Conservation (phyloP, 2,329 filamentous ascomycete species). For the Epichloe hybrida region DNA sequence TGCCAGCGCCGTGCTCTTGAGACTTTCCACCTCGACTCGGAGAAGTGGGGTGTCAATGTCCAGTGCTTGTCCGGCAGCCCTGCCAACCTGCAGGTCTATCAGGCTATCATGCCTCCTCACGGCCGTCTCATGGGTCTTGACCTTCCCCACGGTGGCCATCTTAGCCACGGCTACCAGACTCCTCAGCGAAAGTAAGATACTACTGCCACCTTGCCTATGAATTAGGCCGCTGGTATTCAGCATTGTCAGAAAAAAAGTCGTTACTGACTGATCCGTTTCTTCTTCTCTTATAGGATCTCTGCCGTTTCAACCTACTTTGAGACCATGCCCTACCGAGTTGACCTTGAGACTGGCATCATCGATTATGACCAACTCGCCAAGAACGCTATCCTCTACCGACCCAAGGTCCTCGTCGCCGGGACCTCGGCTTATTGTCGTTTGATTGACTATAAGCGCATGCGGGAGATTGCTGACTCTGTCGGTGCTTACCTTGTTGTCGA, state of each 20-base stretch:
- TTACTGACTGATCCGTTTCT: neutral
- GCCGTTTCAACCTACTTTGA: slow-evolving; percentile 98
- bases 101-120: slow-evolving; percentile 90
- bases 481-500: slow-evolving; percentile 93
- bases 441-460: slow-evolving; percentile 95
- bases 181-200: slow-evolving; percentile 66
- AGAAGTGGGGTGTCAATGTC: slow-evolving; percentile 97
- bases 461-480: slow-evolving; percentile 84
- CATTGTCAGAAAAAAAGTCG: neutral
- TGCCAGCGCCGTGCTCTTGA: slow-evolving; percentile 90
- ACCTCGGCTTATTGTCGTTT: slow-evolving; percentile 97
- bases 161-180: slow-evolving; percentile 96
- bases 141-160: slow-evolving; percentile 84
- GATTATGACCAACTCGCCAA: slow-evolving; percentile 91
- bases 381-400: slow-evolving; percentile 81
- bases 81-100: slow-evolving; percentile 96
- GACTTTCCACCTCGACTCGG: slow-evolving; percentile 73
- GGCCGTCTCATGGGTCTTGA: slow-evolving; percentile 95
- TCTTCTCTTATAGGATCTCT: slow-evolving; percentile 51
- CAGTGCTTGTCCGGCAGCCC: slow-evolving; percentile 87
- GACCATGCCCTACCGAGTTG: slow-evolving; percentile 90
- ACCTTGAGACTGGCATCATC: slow-evolving; percentile 84
- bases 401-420: slow-evolving; percentile 90
- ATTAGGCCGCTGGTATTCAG: neutral
- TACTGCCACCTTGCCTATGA: slow-evolving; percentile 5